Base-by-base conservation (phyloP, 2,329 filamentous ascomycete genomes). In the Aspergillus sp. region DNA sequence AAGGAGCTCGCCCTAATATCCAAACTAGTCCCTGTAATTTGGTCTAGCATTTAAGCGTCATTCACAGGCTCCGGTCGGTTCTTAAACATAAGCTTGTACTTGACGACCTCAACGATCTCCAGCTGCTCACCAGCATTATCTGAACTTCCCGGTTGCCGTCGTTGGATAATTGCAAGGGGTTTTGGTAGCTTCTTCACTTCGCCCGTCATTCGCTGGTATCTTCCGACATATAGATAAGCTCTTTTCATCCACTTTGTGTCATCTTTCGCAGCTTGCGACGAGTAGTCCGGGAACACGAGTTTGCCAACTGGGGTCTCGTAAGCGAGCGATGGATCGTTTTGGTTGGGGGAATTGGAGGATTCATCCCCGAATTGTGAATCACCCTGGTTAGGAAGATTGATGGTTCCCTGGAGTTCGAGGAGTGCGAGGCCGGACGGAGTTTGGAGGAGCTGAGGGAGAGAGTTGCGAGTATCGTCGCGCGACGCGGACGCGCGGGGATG, bases 351-450 rank as follows among this genome's bases (percentile, higher is more conserved):
- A 8, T 60, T 5, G 69, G 49, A 21, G 70, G 62, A 24, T 72
- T 63, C 52, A 77, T 65, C 9, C 4, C 66, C 62, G 23, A 75
- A 68, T n/a, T 71, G 65, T 24, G 68, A 35, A 8, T 68, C 60
- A n/a, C 63, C 66, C 31, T 72, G 64, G 2, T 76, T 62, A 7
- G 91, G 87, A 1, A 92, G 80, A 73, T 96, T 93, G 76, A 99
- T 88, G 14, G 86, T 91, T 60, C 93, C 95, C 79, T 99, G 95
- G 14, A 99, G 85, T 77, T 98, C 95, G 57, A 99, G 81, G 46
- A 99, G 82, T 17, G 93, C 93, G 41, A 97, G 84, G 51, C 95
- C 95, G 0, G 90, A 87, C 0, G 95, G 95, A 1, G 93, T 97
- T 66, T 93, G 90, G 15, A 98, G 84, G 61, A 96, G 82, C n/a